Conservation (phyloP, 2,329 filamentous ascomycete genomes). For the Chrysoporthe puriensis region DNA sequence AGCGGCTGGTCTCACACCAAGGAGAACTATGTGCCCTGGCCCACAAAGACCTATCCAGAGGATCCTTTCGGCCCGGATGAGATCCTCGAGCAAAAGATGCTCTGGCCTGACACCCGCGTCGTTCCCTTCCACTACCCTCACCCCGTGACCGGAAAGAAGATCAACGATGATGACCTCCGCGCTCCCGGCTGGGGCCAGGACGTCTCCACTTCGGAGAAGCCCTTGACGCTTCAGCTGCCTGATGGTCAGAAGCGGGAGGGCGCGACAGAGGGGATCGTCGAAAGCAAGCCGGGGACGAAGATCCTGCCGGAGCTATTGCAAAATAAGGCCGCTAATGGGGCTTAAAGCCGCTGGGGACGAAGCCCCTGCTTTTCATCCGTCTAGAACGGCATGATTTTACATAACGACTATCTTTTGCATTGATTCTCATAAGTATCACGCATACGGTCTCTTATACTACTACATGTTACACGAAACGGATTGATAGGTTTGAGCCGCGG, state of each 20-base stretch:
- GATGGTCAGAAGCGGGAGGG: conserved; percentile 42
- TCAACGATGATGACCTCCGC: conserved; percentile 51
- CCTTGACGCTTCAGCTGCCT: conserved; percentile 46
- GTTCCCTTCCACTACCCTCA: conserved; percentile 58
- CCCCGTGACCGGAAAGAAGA: conserved; percentile 51
- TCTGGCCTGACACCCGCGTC: conserved; percentile 60
- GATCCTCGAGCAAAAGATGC: conserved; percentile 55
- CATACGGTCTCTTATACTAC: no score
- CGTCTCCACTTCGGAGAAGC: conserved; percentile 43
- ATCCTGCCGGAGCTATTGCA: conserved; percentile 43
- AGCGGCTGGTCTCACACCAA: conserved; percentile 58
- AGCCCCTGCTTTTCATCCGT: background rate
- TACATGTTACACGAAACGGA: no score
- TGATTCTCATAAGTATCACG: background rate
- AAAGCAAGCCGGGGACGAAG: conserved; percentile 38
- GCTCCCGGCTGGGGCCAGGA: conserved; percentile 50
- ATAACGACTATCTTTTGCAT: background rate
- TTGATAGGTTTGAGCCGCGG: no score
- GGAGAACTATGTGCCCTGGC: conserved; percentile 57
- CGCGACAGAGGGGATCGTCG: conserved; percentile 34
- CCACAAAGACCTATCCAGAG: conserved; percentile 51
- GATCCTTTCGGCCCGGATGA: conserved; percentile 56
- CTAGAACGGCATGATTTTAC: background rate
- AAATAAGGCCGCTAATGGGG: conserved; percentile 31
- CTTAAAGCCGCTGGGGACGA: conserved; percentile 16